Base-by-base conservation (phyloP, 768 basidiomycete genomes). In the Phanerochaete sordida region DNA sequence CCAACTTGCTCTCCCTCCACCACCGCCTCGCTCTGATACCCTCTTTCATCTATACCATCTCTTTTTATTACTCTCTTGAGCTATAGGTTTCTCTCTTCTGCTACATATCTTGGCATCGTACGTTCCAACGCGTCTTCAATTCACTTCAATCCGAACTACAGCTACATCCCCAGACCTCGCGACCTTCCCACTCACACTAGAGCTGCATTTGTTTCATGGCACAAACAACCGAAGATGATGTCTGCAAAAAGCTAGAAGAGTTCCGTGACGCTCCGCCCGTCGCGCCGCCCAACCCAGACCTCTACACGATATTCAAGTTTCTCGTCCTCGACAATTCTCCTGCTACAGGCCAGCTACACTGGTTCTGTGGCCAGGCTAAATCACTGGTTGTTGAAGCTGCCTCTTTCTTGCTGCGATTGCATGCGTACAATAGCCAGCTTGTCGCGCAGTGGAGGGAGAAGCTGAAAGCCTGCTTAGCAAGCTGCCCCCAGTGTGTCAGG, bases 371-470 rank as follows among this genome's bases (percentile, higher is more conserved):
- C 28, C 79, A 80, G 37, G 87, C 86, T 3, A 74, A 81, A 31
- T 69, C 78, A 9, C 74, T 83, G 33, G 85, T 82, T 0, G 71
- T 80, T 9, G 87, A 84, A 59, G 84, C 87, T 1, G 92, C 95
- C 0, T 86, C 85, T 0, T 97, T 95, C 74, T 80, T 92, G 51
- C 76, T 96, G 37, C 84, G 93, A 53, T 73, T 97, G 39, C 87
- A 90, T 69, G 93, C 93, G 11, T 97, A 93, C 66, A 75, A 81
- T 53, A 66, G 65, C 55, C 81, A 76, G 0, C 75, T 76, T 30
- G 87, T 91, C 2, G 77, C 80, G 1, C 70, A 74, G 39, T 95
- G 92, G 91, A 84, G 85, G 71, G 70, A 69, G 19, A 79, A 75
- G 60, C 70, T 92, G 55, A 74, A 77, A 54, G 66, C 67, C 1